Evolutionary conservation across 257 asterid genomes (phyloP).

Genomic region (Linaria vulgaris): DNA sequence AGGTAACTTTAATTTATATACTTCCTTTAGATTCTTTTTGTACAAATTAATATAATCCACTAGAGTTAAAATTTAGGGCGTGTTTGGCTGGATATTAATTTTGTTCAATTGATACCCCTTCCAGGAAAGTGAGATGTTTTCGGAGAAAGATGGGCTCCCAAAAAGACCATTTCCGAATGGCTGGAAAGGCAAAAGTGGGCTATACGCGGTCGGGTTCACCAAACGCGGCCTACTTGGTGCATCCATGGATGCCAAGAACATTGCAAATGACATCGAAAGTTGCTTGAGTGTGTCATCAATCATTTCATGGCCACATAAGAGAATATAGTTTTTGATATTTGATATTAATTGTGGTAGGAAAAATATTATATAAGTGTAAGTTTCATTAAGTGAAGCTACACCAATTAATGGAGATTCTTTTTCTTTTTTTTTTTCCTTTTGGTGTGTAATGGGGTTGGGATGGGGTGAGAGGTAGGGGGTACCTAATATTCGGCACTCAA

Average conservation of each 20-base stretch:
- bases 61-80: background rate
- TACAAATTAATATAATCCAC: background rate
- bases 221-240: constrained; percentile 98
- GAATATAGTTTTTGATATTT: constrained; percentile 4
- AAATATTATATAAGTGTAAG: constrained; percentile 23
- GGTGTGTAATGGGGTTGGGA: constrained; percentile 4
- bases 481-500: constrained; percentile 25
- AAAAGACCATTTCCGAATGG: constrained; percentile 89
- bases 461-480: constrained; percentile 33
- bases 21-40: background rate
- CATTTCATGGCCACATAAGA: constrained; percentile 28
- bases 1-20: constrained; percentile 32
- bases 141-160: constrained; percentile 87
- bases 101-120: background rate
- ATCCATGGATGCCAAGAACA: constrained; percentile 86
- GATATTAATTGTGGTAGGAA: constrained; percentile 5
- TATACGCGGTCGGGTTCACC: constrained; percentile 94
- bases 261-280: constrained; percentile 57
- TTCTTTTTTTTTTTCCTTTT: background rate
- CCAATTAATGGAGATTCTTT: constrained; percentile 30
- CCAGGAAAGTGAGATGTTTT: constrained; percentile 79
- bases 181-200: constrained; percentile 89
- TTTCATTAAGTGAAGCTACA: constrained; percentile 23
- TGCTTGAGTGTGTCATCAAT: constrained; percentile 36
- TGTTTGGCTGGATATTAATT: constrained; percentile 25